Conservation (phyloP, 1,284 basidiomycete genomes). For the Sanghuangporus weigelae region DNA sequence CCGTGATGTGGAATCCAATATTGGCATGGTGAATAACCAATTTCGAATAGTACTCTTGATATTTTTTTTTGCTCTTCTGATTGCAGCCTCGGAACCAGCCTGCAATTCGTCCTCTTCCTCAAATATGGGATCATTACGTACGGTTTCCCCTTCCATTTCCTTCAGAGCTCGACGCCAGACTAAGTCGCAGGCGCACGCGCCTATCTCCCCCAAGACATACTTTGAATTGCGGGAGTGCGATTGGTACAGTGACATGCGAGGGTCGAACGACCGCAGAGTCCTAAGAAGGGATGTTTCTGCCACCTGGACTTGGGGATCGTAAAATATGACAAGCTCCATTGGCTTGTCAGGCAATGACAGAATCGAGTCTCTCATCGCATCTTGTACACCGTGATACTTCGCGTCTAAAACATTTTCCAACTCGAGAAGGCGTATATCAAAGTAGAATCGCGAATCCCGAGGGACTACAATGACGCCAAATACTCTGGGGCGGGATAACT, state of each 20-base stretch:
- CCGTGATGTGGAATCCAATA: conserved; percentile 44
- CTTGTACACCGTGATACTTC: conserved; percentile 31
- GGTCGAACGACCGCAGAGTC: conserved; percentile 34
- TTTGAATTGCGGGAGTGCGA: conserved; percentile 42
- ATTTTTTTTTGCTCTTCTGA: conserved; percentile 22
- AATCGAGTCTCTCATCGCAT: conserved; percentile 28
- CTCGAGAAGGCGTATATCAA: conserved; percentile 32
- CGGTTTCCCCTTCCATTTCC: conserved; percentile 29
- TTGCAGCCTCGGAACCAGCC: conserved; percentile 20
- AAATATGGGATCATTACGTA: conserved; percentile 24
- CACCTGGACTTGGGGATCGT: conserved; percentile 26
- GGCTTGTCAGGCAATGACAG: conserved; percentile 35
- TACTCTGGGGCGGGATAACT: conserved; percentile 36
- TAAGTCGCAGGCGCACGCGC: conserved; percentile 58
- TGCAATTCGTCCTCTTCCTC: conserved; percentile 30
- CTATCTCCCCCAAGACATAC: conserved; percentile 45
- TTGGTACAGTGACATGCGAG: conserved; percentile 31
- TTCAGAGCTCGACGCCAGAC: conserved; percentile 53
- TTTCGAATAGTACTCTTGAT: conserved; percentile 44
- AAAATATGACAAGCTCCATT: conserved; percentile 31
- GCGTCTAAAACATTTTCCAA: conserved; percentile 37
- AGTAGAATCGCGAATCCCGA: conserved; percentile 26
- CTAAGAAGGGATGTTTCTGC: conserved; percentile 31
- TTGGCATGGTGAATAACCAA: conserved; percentile 57
- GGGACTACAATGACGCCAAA: conserved; percentile 36